These are phyloP conservation scores for Macrotyloma uniflorum DNA, from an alignment of 306 rosid genomes.

Conservation along the genomic window DNA sequence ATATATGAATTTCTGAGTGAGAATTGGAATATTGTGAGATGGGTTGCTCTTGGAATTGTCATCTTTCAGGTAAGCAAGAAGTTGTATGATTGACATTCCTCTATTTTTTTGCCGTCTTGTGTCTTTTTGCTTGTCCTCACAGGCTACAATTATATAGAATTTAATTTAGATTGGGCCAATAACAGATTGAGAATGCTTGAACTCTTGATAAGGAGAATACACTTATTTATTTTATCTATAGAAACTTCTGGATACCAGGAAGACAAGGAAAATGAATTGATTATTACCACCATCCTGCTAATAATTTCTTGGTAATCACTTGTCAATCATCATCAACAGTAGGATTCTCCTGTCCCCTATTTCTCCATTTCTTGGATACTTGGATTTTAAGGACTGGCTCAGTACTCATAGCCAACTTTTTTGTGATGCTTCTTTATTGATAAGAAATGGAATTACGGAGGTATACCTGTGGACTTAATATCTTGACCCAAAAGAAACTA, in stretches of 20 bases:
- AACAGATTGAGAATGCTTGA: conserved; percentile 4
- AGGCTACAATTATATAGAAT: neutral
- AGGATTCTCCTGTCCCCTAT: neutral
- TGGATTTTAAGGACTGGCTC: neutral
- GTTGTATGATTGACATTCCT: conserved; percentile 9
- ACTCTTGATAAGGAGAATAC: neutral
- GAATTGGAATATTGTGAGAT: conserved; percentile 78
- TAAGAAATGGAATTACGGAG: neutral
- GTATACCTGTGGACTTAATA: neutral
- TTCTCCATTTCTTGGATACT: neutral
- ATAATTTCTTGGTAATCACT: neutral
- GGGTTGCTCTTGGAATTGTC: conserved; percentile 95
- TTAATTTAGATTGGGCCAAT: neutral
- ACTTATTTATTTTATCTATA: neutral
- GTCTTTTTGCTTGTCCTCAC: too few species aligned
- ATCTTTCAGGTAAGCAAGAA: conserved; percentile 74
- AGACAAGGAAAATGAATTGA: neutral
- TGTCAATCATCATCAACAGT: neutral
- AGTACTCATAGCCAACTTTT: neutral
- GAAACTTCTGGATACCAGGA: neutral
- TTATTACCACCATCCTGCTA: conserved; percentile 14
- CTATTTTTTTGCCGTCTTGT: too few species aligned
- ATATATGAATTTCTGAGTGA: conserved; percentile 66
- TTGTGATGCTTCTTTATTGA: neutral
- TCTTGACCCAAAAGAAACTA: conserved; percentile 7